These are phyloP conservation scores for Rehmannia glutinosa DNA, from an alignment of 257 asterid species.

Conservation along the genomic window DNA sequence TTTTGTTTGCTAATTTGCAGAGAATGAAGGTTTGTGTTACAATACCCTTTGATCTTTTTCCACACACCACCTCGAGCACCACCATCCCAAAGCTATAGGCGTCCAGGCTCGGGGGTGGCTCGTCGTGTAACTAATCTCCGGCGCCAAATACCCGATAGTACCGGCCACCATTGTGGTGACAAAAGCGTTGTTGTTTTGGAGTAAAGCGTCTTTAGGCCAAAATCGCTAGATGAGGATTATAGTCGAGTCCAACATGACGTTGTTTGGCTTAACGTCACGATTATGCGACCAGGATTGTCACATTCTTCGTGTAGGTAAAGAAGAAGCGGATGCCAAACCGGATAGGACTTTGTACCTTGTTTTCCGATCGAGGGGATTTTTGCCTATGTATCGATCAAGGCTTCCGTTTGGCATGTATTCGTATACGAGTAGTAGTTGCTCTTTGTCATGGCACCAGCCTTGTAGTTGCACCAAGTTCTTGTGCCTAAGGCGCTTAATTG, in stretches of 20 bases:
- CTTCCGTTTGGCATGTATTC: slow-evolving; percentile 68
- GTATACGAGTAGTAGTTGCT: slow-evolving; percentile 49
- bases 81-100: slow-evolving; percentile 70
- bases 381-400: slow-evolving; percentile 66
- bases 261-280: slow-evolving; percentile 73
- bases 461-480: slow-evolving; percentile 58
- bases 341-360: slow-evolving; percentile 45
- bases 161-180: slow-evolving; percentile 69
- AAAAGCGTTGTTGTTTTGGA: slow-evolving; percentile 30
- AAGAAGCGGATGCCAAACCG: slow-evolving; percentile 53
- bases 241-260: slow-evolving; percentile 59
- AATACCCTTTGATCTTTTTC: slow-evolving; percentile 52
- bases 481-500: slow-evolving; percentile 59
- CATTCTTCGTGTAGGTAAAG: slow-evolving; percentile 72
- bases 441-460: slow-evolving; percentile 66
- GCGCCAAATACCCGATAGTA: slow-evolving; percentile 61
- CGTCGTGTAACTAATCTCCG: slow-evolving; percentile 50
- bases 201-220: slow-evolving; percentile 57
- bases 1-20: too few relatives aligned
- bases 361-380: slow-evolving; percentile 41
- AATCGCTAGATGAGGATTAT: slow-evolving; percentile 53
- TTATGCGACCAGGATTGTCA: slow-evolving; percentile 52
- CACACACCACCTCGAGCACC: slow-evolving; percentile 58
- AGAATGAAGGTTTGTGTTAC: too few relatives aligned
- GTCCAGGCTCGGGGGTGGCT: slow-evolving; percentile 55